These are phyloP conservation scores for Beauveria medogensis DNA, from an alignment of 2,329 filamentous ascomycete species.

Conservation along the genomic window DNA sequence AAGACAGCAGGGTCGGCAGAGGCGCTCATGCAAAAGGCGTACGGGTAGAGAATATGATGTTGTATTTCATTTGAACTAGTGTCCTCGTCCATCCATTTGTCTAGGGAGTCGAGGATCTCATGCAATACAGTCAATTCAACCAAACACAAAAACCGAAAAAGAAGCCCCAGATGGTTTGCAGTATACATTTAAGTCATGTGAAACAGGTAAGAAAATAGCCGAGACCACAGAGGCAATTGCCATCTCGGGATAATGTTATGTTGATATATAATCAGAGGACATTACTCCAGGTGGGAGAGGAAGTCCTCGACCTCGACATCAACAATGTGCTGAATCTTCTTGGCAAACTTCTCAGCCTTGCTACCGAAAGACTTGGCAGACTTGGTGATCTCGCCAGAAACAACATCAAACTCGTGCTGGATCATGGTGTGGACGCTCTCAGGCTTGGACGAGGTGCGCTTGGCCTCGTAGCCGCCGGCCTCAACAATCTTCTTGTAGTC, in stretches of 20 bases:
- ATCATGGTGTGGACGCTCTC: conserved; percentile 54
- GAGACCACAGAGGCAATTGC: background rate
- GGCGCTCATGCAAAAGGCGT: background rate
- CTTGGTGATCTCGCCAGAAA: conserved; percentile 47
- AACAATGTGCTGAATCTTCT: conserved; percentile 55
- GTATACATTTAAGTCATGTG: conserved; percentile 8
- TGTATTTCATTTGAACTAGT: conserved; percentile 10
- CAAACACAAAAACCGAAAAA: background rate
- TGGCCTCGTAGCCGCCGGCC: conserved; percentile 60
- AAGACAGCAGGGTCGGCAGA: too few relatives aligned
- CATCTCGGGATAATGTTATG: background rate
- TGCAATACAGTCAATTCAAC: background rate
- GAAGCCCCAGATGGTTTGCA: conserved; percentile 2
- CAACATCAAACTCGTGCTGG: conserved; percentile 51
- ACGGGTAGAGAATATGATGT: background rate
- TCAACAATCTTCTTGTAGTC: conserved; percentile 83
- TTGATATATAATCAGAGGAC: background rate
- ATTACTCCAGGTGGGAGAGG: conserved; percentile 42
- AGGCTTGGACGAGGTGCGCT: conserved; percentile 37
- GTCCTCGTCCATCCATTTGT: conserved; percentile 2
- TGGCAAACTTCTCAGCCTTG: conserved; percentile 54
- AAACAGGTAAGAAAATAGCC: background rate
- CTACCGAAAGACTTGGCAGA: conserved; percentile 42
- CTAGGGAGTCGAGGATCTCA: background rate
- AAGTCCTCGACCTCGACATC: conserved; percentile 55